phyloP scores from a whole-genome alignment of 192 early-diverging fungal species.

The Funneliformis geosporum region DNA sequence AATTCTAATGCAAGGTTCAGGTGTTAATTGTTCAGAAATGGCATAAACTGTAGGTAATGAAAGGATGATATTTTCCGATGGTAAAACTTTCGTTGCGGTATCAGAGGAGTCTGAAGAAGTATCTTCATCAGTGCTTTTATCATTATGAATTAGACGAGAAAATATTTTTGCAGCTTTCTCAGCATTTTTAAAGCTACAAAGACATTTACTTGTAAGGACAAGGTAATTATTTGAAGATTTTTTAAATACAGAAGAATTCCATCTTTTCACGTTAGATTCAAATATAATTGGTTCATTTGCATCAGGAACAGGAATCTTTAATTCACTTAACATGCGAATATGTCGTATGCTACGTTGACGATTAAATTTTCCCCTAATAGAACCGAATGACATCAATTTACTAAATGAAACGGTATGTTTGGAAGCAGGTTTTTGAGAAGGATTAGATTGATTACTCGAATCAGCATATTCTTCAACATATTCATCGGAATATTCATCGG shows the following conservation, averaged over 20 bases:
- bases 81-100: neutral
- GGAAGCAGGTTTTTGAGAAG: neutral
- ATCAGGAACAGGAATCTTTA: neutral
- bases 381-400: neutral
- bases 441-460: too few species aligned
- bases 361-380: neutral
- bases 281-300: neutral
- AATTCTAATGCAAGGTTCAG: conserved; percentile 7
- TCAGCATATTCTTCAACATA: too few species aligned
- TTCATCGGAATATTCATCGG: too few species aligned
- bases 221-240: conserved; percentile 13
- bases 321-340: neutral
- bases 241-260: neutral
- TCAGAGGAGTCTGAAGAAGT: too few species aligned
- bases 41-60: neutral
- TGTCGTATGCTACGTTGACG: neutral
- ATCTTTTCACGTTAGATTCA: neutral
- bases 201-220: neutral
- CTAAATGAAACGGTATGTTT: too few species aligned
- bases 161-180: neutral
- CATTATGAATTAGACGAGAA: neutral
- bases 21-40: neutral
- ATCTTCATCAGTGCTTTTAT: neutral
- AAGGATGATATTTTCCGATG: neutral
- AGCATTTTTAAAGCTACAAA: neutral